Conservation (phyloP, 345 rosid genomes). For the Brassica rapa region DNA sequence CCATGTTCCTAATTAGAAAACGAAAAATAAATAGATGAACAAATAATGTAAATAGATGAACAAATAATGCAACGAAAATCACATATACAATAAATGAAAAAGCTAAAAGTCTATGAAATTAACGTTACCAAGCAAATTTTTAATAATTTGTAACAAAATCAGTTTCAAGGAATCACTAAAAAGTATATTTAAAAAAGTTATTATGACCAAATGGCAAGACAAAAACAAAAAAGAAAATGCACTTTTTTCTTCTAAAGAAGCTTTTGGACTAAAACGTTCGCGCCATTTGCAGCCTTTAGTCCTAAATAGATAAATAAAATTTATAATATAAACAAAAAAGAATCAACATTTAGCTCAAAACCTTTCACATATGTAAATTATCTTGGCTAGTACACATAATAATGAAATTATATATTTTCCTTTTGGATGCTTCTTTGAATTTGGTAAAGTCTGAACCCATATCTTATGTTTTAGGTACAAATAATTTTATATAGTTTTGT, state of each 20-base stretch:
- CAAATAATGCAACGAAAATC: background rate
- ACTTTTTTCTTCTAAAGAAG: conserved; percentile 12
- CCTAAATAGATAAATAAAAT: conserved; percentile 6
- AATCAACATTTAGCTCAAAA: background rate
- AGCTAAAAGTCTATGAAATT: background rate
- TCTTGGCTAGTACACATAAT: background rate
- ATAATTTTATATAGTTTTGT: background rate
- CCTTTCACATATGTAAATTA: background rate
- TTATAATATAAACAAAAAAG: background rate
- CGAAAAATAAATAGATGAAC: background rate
- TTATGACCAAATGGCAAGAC: conserved; percentile 21
- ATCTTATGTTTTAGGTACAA: conserved; percentile 10
- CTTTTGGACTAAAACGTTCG: conserved; percentile 6
- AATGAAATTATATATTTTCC: background rate
- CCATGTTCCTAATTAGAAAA: background rate
- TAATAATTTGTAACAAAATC: background rate
- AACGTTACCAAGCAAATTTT: background rate
- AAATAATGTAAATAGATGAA: background rate
- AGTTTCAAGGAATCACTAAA: conserved; percentile 14
- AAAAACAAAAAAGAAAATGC: background rate
- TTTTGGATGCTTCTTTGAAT: conserved; percentile 4
- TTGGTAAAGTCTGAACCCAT: conserved; percentile 2
- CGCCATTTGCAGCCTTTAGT: conserved; percentile 34
- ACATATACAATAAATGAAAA: background rate
- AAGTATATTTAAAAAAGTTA: background rate